Base-by-base conservation (phyloP, 306 rosid species). In the Pyrus pyrifolia region DNA sequence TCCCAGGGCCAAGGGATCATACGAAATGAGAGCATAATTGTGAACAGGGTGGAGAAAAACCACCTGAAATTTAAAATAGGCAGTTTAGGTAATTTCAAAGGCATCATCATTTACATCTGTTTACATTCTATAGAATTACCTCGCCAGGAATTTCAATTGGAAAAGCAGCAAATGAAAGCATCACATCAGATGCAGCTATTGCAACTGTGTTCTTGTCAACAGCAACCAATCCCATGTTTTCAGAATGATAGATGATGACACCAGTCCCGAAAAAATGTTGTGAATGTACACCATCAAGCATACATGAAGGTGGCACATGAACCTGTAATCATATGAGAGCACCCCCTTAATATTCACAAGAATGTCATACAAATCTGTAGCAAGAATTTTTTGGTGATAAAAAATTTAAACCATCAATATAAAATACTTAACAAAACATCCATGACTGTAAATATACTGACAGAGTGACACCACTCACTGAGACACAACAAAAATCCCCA, bases 231-330 rank as follows among this genome's bases (percentile, higher is more conserved):
- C 98, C 97, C 96, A 90, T 86, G 77, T 75, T 83, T 72, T 88
- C 86, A 51, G 95, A 84, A 74, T 95, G 98, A 85, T 95, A 89
- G 70, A 95, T 82, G 67, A 95, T 86, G 69, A 92, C 96, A 77
- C 98, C 97, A 65, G 98, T 90, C 71, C 97, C 98, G 29, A 90
- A 90, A 87, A 90, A 95, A 71, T 90, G 95, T 78, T 88, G 96
- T 62, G 97, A 92, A 82, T 92, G 97, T 80, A 95, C 98, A 67
- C 98, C 97, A 79, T 95, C 97, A 46, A 92, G 97, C 98, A 92
- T 90, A 85, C 97, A 95, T 35, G 96, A 88, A 29, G 96, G 90
- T 78, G 98, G 97, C 74, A 95, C 96, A 78, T 92, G 93, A 83
- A 92, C 98, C 98, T 91, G 91, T 84, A 93, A 55, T 65, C 38